Conservation (phyloP, 2,329 filamentous ascomycete genomes). For the Epichloe bromicola region DNA sequence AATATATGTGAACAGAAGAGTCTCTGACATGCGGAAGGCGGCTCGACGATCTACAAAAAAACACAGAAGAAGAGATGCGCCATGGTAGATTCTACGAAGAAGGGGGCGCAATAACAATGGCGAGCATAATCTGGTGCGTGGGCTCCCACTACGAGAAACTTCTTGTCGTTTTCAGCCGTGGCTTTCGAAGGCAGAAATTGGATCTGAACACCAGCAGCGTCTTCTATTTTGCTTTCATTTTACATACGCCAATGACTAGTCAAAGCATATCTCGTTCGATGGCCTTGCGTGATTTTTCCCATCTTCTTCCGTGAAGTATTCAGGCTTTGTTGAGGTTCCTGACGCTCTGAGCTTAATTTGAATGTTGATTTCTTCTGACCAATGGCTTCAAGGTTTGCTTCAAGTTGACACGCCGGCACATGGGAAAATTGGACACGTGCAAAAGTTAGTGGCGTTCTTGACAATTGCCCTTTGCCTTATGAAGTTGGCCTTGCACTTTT, state of each 20-base stretch:
- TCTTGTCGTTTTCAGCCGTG: constrained; percentile 15
- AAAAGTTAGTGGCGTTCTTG: background rate
- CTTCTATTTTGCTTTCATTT: constrained; percentile 6
- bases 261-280: constrained; percentile 1
- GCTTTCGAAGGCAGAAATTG: constrained; percentile 14
- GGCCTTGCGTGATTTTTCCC: background rate
- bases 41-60: background rate
- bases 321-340: background rate
- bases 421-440: background rate
- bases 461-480: background rate
- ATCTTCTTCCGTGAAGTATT: background rate
- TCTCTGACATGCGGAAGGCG: background rate
- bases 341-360: background rate
- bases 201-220: constrained; percentile 15
- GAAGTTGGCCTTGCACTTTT: background rate
- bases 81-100: constrained; percentile 3
- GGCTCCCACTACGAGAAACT: constrained; percentile 13
- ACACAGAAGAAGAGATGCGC: constrained; percentile 4
- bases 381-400: background rate
- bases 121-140: constrained; percentile 22
- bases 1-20: background rate
- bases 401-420: background rate
- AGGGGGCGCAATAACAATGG: constrained; percentile 17
- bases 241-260: constrained; percentile 2
- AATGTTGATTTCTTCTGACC: background rate